A percentile compares a stretch with the other conserved stretches of the same genome.
These are phyloP conservation scores for Excoecaria agallocha DNA, from an alignment of 345 rosid species.

Conservation along the genomic window DNA sequence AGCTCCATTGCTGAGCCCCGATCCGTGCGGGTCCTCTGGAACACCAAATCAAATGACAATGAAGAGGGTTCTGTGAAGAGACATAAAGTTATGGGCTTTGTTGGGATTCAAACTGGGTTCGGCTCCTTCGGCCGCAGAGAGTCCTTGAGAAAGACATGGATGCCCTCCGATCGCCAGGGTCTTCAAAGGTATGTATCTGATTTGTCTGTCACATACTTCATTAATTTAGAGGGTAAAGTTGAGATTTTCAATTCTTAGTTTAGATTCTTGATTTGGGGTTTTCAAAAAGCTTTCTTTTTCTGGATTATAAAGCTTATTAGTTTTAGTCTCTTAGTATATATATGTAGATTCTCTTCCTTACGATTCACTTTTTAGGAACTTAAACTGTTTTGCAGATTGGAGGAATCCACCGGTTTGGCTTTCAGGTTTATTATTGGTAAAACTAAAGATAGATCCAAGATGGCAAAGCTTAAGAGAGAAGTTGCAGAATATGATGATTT, in stretches of 20 bases:
- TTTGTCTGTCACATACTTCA: not conserved
- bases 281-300: not conserved
- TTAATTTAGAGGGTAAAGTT: not conserved
- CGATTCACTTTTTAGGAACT: not conserved
- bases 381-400: conserved; percentile 50
- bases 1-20: conserved; percentile 30
- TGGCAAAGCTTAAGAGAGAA: conserved; percentile 66
- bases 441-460: conserved; percentile 53
- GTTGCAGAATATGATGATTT: conserved; percentile 78
- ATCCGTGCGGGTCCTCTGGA: conserved; percentile 68
- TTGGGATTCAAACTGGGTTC: conserved; percentile 90
- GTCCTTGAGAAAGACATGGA: conserved; percentile 81
- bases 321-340: too few species aligned
- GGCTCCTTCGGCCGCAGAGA: conserved; percentile 58
- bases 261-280: not conserved
- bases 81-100: conserved; percentile 81
- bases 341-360: not conserved
- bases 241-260: not conserved
- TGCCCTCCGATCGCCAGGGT: conserved; percentile 80
- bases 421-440: conserved; percentile 77
- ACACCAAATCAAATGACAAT: conserved; percentile 8
- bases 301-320: too few species aligned
- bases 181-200: conserved; percentile 57
- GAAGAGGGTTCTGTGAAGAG: conserved; percentile 33
- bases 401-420: conserved; percentile 81